A percentile compares a stretch with the other conserved stretches of the same genome.
Conservation (phyloP, 1,284 basidiomycete species). For the Sanguinoderma infundibulare region DNA sequence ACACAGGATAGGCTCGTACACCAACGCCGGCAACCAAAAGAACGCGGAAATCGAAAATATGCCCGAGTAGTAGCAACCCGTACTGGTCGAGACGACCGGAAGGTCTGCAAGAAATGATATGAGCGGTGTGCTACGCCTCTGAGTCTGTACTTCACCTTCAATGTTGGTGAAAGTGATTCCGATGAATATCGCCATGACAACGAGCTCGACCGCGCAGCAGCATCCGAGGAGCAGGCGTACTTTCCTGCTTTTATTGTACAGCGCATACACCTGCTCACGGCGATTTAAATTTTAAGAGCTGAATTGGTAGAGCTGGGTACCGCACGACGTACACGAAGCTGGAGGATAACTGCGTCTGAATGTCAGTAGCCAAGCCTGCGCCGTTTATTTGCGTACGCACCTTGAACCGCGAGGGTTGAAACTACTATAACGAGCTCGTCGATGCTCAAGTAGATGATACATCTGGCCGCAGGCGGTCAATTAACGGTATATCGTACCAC, state of each 20-base stretch:
- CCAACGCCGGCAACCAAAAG: slow-evolving; percentile 33
- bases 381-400: slow-evolving; percentile 8
- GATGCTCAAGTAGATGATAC: slow-evolving; percentile 24
- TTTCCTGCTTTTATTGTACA: slow-evolving; percentile 27
- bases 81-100: slow-evolving; percentile 31
- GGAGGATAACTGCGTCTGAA: not conserved
- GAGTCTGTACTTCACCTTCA: slow-evolving; percentile 17
- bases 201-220: slow-evolving; percentile 23
- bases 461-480: slow-evolving; percentile 8
- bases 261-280: slow-evolving; percentile 30
- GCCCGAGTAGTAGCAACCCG: slow-evolving; percentile 32
- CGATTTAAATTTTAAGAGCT: not conserved
- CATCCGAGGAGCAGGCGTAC: slow-evolving; percentile 23
- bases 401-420: slow-evolving; percentile 25
- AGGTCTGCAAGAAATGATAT: slow-evolving; percentile 19
- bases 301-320: too few species aligned
- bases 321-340: not conserved
- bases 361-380: not conserved
- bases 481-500: not conserved
- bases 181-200: slow-evolving; percentile 28
- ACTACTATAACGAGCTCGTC: slow-evolving; percentile 26
- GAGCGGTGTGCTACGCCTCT: not conserved
- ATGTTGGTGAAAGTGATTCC: slow-evolving; percentile 28
- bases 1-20: slow-evolving; percentile 33
- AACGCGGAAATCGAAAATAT: slow-evolving; percentile 28